A percentile compares a stretch with the other conserved stretches of the same genome.
These are phyloP conservation scores for Suillus alpinus DNA, from an alignment of 768 basidiomycete species.

Conservation along the genomic window DNA sequence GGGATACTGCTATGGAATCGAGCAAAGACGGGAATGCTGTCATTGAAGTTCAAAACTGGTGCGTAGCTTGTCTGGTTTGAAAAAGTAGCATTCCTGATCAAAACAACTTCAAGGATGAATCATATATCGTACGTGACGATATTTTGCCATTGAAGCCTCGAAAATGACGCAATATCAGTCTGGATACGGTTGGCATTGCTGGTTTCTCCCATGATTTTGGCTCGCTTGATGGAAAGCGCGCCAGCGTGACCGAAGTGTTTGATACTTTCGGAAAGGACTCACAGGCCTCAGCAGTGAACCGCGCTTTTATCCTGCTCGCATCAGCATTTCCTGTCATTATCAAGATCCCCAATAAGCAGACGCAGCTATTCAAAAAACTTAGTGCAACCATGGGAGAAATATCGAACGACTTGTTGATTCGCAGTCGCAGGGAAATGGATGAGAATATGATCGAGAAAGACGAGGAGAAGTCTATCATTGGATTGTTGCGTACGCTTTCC, in stretches of 20 bases:
- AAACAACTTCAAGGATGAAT: conserved; percentile 6
- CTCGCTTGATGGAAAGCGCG: conserved; percentile 30
- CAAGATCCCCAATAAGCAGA: conserved; percentile 28
- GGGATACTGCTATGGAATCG: conserved; percentile 19
- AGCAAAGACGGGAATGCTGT: conserved; percentile 1
- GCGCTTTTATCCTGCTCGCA: conserved; percentile 32
- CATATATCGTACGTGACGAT: conserved; percentile 4
- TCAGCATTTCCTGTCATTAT: conserved; percentile 28
- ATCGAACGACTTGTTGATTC: conserved; percentile 30
- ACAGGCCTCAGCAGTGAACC: conserved; percentile 7
- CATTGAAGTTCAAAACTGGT: conserved; percentile 13
- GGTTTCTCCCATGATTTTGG: conserved; percentile 38
- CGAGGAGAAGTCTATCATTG: conserved; percentile 37
- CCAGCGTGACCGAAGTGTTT: conserved; percentile 23
- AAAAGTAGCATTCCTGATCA: not conserved
- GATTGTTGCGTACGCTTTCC: conserved; percentile 31
- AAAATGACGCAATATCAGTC: conserved; percentile 11
- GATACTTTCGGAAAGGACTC: conserved; percentile 11
- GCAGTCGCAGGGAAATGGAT: conserved; percentile 31
- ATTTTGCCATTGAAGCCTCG: not conserved
- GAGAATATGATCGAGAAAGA: conserved; percentile 21
- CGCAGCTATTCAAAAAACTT: conserved; percentile 23
- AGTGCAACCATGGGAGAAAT: conserved; percentile 32
- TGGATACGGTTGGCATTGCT: conserved; percentile 35
- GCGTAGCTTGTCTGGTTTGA: not conserved